phyloP scores from a whole-genome alignment of 495 filamentous ascomycete species.

The Xylaria venustula region DNA sequence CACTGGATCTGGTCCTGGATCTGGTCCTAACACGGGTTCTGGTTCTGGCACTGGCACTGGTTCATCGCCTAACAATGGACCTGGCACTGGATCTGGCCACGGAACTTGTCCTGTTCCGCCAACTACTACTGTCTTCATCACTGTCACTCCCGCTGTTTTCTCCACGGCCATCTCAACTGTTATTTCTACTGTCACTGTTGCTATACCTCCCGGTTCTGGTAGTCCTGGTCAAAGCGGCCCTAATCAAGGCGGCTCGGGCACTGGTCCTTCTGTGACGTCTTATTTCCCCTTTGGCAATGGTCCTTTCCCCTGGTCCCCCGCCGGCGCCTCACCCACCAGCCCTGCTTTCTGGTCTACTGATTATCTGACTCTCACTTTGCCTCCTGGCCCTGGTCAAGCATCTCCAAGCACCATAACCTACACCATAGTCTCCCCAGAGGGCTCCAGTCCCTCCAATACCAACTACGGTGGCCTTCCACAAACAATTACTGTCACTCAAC shows the following conservation, averaged over 20 bases:
- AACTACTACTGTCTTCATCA: slow-evolving; percentile 36
- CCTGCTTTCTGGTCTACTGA: slow-evolving; percentile 26
- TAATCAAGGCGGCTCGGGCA: slow-evolving; percentile 14
- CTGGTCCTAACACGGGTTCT: slow-evolving; percentile 3
- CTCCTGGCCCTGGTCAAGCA: slow-evolving; percentile 18
- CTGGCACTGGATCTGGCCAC: slow-evolving; percentile 10
- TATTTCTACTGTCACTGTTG: slow-evolving; percentile 26
- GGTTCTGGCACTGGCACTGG: slow-evolving; percentile 7
- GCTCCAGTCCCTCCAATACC: background rate
- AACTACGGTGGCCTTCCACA: background rate
- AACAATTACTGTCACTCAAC: slow-evolving; percentile 8
- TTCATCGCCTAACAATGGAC: slow-evolving; percentile 3
- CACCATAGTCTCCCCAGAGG: slow-evolving; percentile 24
- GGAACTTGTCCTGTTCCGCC: slow-evolving; percentile 26
- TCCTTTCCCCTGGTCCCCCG: slow-evolving; percentile 21
- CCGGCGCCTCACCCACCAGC: slow-evolving; percentile 17
- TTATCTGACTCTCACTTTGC: slow-evolving; percentile 27
- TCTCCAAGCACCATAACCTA: slow-evolving; percentile 23
- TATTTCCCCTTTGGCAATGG: slow-evolving; percentile 17
- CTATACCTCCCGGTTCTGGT: slow-evolving; percentile 19
- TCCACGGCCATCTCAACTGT: slow-evolving; percentile 31
- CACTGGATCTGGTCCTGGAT: background rate
- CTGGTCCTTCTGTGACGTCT: slow-evolving; percentile 2
- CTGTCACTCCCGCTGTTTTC: slow-evolving; percentile 23
- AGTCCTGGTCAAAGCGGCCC: slow-evolving; percentile 17